These are phyloP conservation scores for Annulohypoxylon nitens DNA, from an alignment of 495 filamentous ascomycete species.

Conservation along the genomic window DNA sequence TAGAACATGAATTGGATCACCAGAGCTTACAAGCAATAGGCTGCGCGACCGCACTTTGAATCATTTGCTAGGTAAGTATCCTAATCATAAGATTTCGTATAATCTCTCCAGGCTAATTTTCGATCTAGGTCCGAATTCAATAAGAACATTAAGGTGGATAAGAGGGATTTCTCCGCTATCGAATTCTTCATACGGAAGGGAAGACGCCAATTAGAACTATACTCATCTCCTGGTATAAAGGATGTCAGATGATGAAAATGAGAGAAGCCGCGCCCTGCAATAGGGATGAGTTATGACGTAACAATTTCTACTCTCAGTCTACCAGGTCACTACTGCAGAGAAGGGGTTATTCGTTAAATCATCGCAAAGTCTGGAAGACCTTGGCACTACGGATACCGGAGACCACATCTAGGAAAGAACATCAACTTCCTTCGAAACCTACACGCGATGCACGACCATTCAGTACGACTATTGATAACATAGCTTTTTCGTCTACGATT, in stretches of 20 bases:
- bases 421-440: slow-evolving; percentile 8
- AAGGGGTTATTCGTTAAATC: not conserved
- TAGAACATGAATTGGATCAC: not conserved
- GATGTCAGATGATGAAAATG: slow-evolving; percentile 70
- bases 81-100: slow-evolving; percentile 18
- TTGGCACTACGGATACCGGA: not conserved
- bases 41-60: slow-evolving; percentile 57
- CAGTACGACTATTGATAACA: slow-evolving; percentile 48
- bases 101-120: slow-evolving; percentile 1
- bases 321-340: not conserved
- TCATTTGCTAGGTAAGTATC: slow-evolving; percentile 57
- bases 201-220: slow-evolving; percentile 85
- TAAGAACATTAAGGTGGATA: slow-evolving; percentile 76
- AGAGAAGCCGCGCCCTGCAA: slow-evolving; percentile 26
- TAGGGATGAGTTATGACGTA: slow-evolving; percentile 1
- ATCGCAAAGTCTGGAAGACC: not conserved
- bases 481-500: slow-evolving; percentile 40
- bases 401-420: slow-evolving; percentile 2
- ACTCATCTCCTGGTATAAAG: slow-evolving; percentile 83
- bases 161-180: slow-evolving; percentile 88
- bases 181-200: slow-evolving; percentile 92
- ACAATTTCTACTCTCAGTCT: slow-evolving; percentile 1
- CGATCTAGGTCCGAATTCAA: slow-evolving; percentile 77
- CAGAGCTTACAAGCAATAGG: slow-evolving; percentile 41
- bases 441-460: slow-evolving; percentile 15